Evolutionary conservation across 495 filamentous ascomycete genomes (phyloP).

Genomic region (Aspergillus coremiiformis): DNA sequence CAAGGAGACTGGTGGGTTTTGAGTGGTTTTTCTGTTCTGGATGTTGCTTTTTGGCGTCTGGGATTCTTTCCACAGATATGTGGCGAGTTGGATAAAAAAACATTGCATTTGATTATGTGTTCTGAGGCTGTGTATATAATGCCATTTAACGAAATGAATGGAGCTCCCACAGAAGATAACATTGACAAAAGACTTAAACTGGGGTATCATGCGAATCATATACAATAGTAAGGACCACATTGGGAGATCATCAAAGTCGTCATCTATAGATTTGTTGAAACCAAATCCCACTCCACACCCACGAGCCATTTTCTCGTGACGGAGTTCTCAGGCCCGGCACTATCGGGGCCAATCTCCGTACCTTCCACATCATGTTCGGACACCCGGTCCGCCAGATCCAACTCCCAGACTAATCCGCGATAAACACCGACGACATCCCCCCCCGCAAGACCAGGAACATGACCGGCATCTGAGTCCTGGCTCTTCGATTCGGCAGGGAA

Average conservation of each 20-base stretch:
- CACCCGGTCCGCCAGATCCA: constrained; percentile 15
- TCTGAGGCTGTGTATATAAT: not conserved
- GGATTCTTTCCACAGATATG: too few species aligned
- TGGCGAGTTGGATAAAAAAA: not conserved
- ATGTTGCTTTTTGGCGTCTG: too few species aligned
- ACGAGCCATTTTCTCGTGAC: constrained; percentile 26
- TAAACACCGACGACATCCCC: constrained; percentile 28
- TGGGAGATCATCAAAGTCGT: not conserved
- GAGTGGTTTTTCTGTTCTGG: not conserved
- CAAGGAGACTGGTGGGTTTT: constrained; percentile 12
- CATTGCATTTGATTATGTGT: not conserved
- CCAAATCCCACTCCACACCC: constrained; percentile 37
- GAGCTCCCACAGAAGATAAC: not conserved
- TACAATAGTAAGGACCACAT: not conserved
- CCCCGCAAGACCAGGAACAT: constrained; percentile 4
- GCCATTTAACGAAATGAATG: not conserved
- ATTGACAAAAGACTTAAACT: not conserved
- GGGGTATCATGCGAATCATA: constrained; percentile 10
- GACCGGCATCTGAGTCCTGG: not conserved
- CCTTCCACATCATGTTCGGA: not conserved
- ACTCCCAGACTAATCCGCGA: constrained; percentile 31
- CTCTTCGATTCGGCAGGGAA: constrained; percentile 1
- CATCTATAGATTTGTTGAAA: constrained; percentile 4
- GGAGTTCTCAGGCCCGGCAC: not conserved
- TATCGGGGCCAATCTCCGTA: not conserved